Percentiles rank a stretch among this genome's conserved stretches.
Conservation (phyloP, 2,329 filamentous ascomycete genomes). For the Trichoderma aggressivum region DNA sequence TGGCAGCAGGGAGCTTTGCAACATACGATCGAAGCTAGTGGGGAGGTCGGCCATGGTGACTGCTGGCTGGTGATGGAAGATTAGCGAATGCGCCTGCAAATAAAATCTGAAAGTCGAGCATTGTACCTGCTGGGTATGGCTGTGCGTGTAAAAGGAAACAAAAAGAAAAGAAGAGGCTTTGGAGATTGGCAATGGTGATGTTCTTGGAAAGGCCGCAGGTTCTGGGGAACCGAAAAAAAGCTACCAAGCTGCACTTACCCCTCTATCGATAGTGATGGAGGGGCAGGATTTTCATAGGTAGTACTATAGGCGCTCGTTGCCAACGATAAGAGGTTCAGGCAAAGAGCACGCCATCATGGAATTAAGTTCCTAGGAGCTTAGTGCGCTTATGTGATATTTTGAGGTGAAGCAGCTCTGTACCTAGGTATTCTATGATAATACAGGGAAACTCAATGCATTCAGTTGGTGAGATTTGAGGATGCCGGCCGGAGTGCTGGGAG, state of each 20-base stretch:
- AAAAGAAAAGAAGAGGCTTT: neutral
- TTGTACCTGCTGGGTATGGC: neutral
- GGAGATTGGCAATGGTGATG: neutral
- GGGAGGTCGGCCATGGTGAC: slow-evolving; percentile 52
- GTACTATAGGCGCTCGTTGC: too few relatives aligned
- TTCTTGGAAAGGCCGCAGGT: neutral
- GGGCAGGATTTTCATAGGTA: slow-evolving; percentile 2
- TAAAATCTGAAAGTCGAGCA: neutral
- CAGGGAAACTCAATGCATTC: neutral
- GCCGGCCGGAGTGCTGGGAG: neutral
- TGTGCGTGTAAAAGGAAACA: neutral
- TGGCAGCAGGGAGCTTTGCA: neutral
- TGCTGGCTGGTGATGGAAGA: neutral
- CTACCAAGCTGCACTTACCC: neutral
- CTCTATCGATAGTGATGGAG: slow-evolving; percentile 15
- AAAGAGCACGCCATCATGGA: slow-evolving; percentile 4
- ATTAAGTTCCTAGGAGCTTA: neutral
- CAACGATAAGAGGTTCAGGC: neutral
- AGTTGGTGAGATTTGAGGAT: neutral
- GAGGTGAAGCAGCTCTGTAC: neutral
- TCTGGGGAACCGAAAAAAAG: neutral
- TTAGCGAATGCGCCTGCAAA: neutral
- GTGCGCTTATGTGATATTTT: neutral
- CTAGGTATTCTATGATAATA: neutral
- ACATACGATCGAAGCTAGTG: slow-evolving; percentile 56